Evolutionary conservation across 179 eudicot species (phyloP).

Genomic region (Gypsophila paniculata): DNA sequence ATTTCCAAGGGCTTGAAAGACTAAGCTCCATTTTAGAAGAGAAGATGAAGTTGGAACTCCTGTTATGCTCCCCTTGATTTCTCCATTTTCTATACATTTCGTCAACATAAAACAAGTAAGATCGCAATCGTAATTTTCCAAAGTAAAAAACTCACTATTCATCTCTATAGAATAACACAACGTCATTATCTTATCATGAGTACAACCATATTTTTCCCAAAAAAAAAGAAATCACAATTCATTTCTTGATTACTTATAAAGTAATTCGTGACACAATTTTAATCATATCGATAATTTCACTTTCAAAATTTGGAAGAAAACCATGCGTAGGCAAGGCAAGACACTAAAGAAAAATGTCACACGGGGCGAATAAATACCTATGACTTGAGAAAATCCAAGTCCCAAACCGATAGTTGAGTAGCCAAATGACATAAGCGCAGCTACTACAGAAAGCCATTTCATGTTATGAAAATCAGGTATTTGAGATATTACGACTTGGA

Average conservation of each 20-base stretch:
- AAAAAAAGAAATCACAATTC: too few species aligned
- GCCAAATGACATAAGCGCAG: slow-evolving; percentile 55
- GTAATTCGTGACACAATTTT: too few species aligned
- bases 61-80: slow-evolving; percentile 47
- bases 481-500: slow-evolving; percentile 49
- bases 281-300: too few species aligned
- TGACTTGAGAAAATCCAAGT: slow-evolving; percentile 47
- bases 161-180: too few species aligned
- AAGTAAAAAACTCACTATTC: too few species aligned
- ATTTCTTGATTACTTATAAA: too few species aligned
- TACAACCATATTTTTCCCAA: too few species aligned
- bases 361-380: slow-evolving; percentile 27
- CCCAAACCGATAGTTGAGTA: slow-evolving; percentile 56
- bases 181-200: too few species aligned
- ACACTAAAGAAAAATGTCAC: neutral
- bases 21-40: slow-evolving; percentile 39
- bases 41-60: slow-evolving; percentile 39
- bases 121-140: too few species aligned
- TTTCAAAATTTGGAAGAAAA: neutral
- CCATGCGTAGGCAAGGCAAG: neutral
- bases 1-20: slow-evolving; percentile 60
- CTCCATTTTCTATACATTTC: slow-evolving; percentile 39
- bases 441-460: slow-evolving; percentile 58
- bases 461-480: slow-evolving; percentile 67
- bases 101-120: neutral